Conservation (phyloP, 495 filamentous ascomycete genomes). For the Acidiella bohemica region DNA sequence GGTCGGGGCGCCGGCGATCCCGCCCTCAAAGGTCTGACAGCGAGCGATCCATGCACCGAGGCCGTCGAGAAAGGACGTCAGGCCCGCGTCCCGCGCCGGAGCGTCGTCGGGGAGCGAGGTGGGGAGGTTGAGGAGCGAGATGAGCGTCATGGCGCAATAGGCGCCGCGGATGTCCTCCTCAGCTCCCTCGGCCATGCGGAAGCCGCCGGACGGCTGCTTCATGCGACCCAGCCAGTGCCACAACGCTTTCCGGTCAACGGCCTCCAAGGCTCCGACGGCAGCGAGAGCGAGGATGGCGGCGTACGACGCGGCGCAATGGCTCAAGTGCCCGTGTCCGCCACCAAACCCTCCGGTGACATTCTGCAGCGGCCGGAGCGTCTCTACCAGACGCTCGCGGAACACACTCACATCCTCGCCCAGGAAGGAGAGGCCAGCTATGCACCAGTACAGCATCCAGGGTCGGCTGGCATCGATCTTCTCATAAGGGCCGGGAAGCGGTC, state of each 20-base stretch:
- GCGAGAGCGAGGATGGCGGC: constrained; percentile 64
- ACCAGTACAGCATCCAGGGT: constrained; percentile 93
- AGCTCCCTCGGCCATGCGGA: constrained; percentile 63
- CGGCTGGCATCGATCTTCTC: constrained; percentile 65
- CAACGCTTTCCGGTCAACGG: constrained; percentile 71
- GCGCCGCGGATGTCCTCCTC: constrained; percentile 89
- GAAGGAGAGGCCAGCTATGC: constrained; percentile 52
- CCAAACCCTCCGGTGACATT: constrained; percentile 80
- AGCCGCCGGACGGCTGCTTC: constrained; percentile 75
- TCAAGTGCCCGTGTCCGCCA: constrained; percentile 78
- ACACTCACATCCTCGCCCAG: constrained; percentile 61
- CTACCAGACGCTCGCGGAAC: constrained; percentile 54
- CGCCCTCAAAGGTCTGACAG: constrained; percentile 95
- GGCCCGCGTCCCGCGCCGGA: constrained; percentile 35
- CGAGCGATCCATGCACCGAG: constrained; percentile 65
- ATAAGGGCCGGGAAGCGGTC: constrained; percentile 49
- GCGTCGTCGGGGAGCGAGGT: constrained; percentile 56
- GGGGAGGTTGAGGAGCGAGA: constrained; percentile 72
- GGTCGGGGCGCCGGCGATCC: constrained; percentile 67
- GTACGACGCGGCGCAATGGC: constrained; percentile 81
- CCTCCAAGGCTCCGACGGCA: constrained; percentile 57
- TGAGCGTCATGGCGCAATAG: constrained; percentile 73
- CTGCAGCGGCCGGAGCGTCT: constrained; percentile 65
- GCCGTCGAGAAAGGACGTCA: constrained; percentile 46
- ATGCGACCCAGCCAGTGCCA: constrained; percentile 77